Conservation (phyloP, 2,329 filamentous ascomycete genomes). For the Dactylellina cionopaga region DNA sequence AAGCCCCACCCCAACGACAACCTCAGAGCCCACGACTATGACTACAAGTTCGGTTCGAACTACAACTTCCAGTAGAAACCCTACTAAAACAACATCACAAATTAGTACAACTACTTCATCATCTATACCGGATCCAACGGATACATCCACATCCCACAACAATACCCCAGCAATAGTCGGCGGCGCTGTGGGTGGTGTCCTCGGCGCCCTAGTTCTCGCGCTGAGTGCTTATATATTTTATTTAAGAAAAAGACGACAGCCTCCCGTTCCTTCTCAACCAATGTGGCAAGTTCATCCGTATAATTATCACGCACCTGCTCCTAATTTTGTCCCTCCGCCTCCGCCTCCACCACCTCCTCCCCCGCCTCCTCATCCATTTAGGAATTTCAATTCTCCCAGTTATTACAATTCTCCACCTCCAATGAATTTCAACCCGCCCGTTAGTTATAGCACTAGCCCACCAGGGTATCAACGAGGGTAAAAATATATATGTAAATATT, state of each 20-base stretch:
- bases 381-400: too few relatives aligned
- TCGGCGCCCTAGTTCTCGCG: not conserved
- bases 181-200: conserved; percentile 13
- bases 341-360: conserved; percentile 9
- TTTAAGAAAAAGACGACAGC: conserved; percentile 10
- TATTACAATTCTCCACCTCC: too few relatives aligned
- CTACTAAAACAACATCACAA: too few relatives aligned
- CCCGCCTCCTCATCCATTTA: not conserved
- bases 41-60: too few relatives aligned
- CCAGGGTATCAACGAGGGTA: too few relatives aligned
- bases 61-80: too few relatives aligned
- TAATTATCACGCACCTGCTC: not conserved
- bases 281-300: conserved; percentile 19
- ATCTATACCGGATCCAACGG: too few relatives aligned
- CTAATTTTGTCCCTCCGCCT: not conserved
- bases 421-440: too few relatives aligned
- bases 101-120: too few relatives aligned
- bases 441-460: too few relatives aligned
- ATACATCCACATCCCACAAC: not conserved
- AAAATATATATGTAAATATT: too few relatives aligned
- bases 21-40: too few relatives aligned
- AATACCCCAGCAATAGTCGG: conserved; percentile 5
- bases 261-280: conserved; percentile 16
- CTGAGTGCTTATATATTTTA: conserved; percentile 18
- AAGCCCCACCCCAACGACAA: not conserved